Percentiles rank a stretch among this genome's conserved stretches.
Evolutionary conservation across 495 filamentous ascomycete genomes (phyloP).

Genomic region (Podospora bellae-mahoneyi): DNA sequence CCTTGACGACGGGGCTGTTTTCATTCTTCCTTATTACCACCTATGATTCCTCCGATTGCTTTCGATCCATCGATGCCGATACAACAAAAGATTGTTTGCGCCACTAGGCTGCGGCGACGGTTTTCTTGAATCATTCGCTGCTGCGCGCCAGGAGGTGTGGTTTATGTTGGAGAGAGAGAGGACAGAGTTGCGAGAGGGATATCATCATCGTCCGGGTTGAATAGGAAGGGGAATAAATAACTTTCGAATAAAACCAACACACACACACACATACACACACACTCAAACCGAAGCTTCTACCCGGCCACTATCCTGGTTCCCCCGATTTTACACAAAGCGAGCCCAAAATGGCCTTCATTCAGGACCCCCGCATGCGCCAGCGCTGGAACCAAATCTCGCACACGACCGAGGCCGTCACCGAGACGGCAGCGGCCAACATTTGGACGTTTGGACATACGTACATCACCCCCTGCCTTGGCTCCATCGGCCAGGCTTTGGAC

Average conservation of each 20-base stretch:
- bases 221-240: too few species aligned
- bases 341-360: constrained; percentile 54
- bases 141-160: background rate
- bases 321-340: too few species aligned
- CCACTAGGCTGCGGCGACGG: background rate
- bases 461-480: constrained; percentile 72
- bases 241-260: too few species aligned
- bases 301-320: too few species aligned
- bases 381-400: constrained; percentile 90
- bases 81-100: background rate
- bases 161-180: background rate
- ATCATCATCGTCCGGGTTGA: too few species aligned
- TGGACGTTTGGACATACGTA: constrained; percentile 86
- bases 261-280: too few species aligned
- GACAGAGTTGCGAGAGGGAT: too few species aligned
- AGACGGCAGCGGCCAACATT: constrained; percentile 81
- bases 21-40: background rate
- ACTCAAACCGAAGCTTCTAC: too few species aligned
- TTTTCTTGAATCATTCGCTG: background rate
- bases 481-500: constrained; percentile 61
- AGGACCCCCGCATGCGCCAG: constrained; percentile 90
- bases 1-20: background rate
- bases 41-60: background rate
- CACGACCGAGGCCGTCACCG: constrained; percentile 87
- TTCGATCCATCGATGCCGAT: background rate